These are phyloP conservation scores for Gaultheria prostrata DNA, from an alignment of 148 eudicot species.

Conservation along the genomic window DNA sequence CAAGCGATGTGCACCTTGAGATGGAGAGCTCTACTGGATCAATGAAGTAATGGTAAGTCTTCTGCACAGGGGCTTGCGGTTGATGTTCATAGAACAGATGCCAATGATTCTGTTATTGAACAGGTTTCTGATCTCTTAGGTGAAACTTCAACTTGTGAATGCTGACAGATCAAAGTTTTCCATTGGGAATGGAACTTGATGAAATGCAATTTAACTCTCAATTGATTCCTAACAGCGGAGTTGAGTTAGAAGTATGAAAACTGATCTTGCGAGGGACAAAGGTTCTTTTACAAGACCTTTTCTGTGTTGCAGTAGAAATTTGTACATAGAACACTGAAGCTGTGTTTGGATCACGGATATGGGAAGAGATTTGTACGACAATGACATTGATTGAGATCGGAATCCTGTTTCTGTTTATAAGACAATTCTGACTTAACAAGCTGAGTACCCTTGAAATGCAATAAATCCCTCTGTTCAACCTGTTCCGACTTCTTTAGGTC, in stretches of 20 bases:
- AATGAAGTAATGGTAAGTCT: constrained; percentile 16
- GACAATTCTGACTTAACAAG: not conserved
- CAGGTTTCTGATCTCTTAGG: constrained; percentile 11
- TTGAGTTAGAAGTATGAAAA: constrained; percentile 1
- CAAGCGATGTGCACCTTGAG: constrained; percentile 6
- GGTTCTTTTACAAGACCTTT: not conserved
- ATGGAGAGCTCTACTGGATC: constrained; percentile 18
- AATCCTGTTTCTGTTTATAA: not conserved
- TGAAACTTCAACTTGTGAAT: not conserved
- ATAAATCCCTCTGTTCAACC: not conserved
- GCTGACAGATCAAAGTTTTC: not conserved
- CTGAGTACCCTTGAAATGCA: constrained; percentile 3
- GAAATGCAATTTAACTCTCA: not conserved
- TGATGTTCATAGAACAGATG: constrained; percentile 5
- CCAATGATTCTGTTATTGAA: constrained; percentile 13
- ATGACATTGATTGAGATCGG: not conserved
- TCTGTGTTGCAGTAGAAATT: not conserved
- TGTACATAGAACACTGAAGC: not conserved
- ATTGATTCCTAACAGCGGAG: not conserved
- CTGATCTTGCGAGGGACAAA: not conserved
- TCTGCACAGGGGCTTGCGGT: not conserved
- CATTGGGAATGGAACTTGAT: not conserved
- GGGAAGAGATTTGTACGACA: constrained; percentile 8
- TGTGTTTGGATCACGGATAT: not conserved
- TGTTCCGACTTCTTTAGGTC: not conserved